These are phyloP conservation scores for Penicilliopsis zonata DNA, from an alignment of 495 filamentous ascomycete genomes.

Conservation along the genomic window DNA sequence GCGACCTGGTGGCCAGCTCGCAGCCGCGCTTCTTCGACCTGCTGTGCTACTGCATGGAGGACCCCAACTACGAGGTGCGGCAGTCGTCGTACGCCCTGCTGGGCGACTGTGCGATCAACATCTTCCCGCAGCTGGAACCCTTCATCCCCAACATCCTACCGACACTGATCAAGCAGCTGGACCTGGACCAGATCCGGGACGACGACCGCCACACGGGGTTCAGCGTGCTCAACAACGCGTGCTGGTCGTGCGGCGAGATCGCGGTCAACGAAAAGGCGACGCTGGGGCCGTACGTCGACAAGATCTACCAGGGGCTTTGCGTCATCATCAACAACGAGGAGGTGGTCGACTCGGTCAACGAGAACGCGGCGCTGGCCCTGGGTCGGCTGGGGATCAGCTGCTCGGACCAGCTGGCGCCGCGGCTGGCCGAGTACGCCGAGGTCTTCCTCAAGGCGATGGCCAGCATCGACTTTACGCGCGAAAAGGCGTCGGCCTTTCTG, in stretches of 20 bases:
- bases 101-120: constrained; percentile 92
- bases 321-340: constrained; percentile 71
- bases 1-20: constrained; percentile 59
- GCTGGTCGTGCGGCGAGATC: constrained; percentile 95
- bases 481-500: constrained; percentile 87
- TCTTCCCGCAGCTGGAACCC: constrained; percentile 70
- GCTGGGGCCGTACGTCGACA: constrained; percentile 66
- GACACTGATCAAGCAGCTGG: constrained; percentile 73
- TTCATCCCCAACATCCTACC: constrained; percentile 64
- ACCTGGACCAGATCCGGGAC: constrained; percentile 61
- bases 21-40: constrained; percentile 83
- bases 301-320: constrained; percentile 61
- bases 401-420: constrained; percentile 62
- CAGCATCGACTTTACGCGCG: constrained; percentile 78
- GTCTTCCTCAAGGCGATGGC: constrained; percentile 73
- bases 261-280: constrained; percentile 72
- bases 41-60: constrained; percentile 85
- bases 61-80: constrained; percentile 81
- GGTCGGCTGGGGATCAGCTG: constrained; percentile 82
- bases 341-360: constrained; percentile 82
- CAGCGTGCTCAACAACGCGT: constrained; percentile 93
- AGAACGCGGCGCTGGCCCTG: constrained; percentile 90
- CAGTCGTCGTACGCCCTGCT: constrained; percentile 94
- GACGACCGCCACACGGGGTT: constrained; percentile 69
- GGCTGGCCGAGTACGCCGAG: constrained; percentile 67